Base-by-base conservation (phyloP, 208 protist species). In the Leptomonas seymouri region DNA sequence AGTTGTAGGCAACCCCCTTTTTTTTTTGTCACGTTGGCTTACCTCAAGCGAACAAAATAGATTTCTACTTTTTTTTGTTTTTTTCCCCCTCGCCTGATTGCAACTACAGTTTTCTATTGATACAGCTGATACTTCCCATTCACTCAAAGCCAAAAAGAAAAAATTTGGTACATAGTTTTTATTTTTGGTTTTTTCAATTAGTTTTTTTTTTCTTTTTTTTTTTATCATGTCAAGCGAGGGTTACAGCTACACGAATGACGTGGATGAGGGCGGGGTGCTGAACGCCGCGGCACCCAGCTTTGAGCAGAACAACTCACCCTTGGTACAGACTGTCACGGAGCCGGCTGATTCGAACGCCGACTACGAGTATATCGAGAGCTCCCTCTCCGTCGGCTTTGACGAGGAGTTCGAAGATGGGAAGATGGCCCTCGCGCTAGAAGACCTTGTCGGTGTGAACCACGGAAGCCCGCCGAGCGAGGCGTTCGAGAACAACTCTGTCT, bases 191-290 rank as follows among this genome's bases (percentile, higher is more conserved):
- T 2, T 21, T 49, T 49, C 4, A 49, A 49, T 16, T 45, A 51
- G n/a, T 21, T 62, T 72, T 64, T 14, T 3, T 39, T 39, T 66
- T 49, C 11, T 59, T 67, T 74, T 66, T 74, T 59, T 59, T 65
- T 57, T 55, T 31, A 53, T 60, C 21, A 71, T 71, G 69, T 50
- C 56, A 23, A 76, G 49, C 42, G 69, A 39, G 14, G 75, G 51
- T 30, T 80, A 76, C 58, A 69, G 44, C 9, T 80, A 76, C 62
- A 62, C 56, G 25, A 80, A 65, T 46, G 75, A 80, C 50, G 57
- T 67, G 18, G 75, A 74, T 51, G 66, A 68, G 30, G 61, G 27
- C 15, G 48, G 25, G 18, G n/a, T 48, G 46, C 27, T 48, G 12
- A 51, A 36, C 16, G 31, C 56, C 8, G 27, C 45, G 31, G 12